Base-by-base conservation (phyloP, 768 basidiomycete species). In the Boletus rubropictus region DNA sequence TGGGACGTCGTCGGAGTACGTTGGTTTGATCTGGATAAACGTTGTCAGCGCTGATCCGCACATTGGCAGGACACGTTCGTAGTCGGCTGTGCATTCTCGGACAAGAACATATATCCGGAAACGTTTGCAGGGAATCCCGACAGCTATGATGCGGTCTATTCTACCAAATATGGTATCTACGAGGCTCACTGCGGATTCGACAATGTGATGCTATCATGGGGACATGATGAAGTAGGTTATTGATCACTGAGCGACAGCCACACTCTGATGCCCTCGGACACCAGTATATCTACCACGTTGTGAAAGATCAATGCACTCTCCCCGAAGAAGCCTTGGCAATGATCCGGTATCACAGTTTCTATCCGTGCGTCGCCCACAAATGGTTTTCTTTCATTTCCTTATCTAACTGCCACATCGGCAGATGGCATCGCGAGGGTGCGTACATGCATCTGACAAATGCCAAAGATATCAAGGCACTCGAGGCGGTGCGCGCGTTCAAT, bases 331-430 rank as follows among this genome's bases (percentile, higher is more conserved):
- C 77, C 0, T 73, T 95, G 24, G 83, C 86, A 7, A 95, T 95
- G 91, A 90, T 95, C 60, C 81, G 92, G 27, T 95, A 89, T 64
- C 92, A 94, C 70, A 89, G 86, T 58, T 95, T 94, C 75, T 95
- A 94, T 69, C 91, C 92, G 67, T 81, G 57, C 42, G 79, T 64
- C 9, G 17, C 41, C 25, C 43, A 42, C 22, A 38, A 34, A 24
- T 22, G n/a, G 28, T 10, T 7, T 27, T 20, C 6, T 17, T 34
- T 36, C 11, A 0, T 27, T 41, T 22, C 35, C 21, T 34, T 24
- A 31, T 43, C 52, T 56, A 14, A 55, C 38, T 8, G 5, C 2
- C 18, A 20, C 8, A 2, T 37, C 46, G 21, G 17, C 54, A 80
- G 79, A 22, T 93, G 89, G 91, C 92, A 95, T 67, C 78, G 91